Base-by-base conservation (phyloP, 768 basidiomycete species). In the Cystobasidium ongulense region DNA sequence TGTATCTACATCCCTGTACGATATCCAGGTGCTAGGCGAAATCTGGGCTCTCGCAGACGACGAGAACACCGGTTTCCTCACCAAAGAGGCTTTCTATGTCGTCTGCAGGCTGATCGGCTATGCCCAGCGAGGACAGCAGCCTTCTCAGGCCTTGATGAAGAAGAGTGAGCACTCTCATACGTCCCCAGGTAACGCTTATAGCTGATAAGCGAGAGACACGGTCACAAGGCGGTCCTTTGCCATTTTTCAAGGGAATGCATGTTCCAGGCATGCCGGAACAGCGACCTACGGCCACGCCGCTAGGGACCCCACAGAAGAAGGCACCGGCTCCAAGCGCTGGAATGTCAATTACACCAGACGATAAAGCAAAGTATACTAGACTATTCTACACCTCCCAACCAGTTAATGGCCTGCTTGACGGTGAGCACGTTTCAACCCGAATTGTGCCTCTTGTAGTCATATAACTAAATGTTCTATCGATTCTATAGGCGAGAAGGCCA, bases 31-130 rank as follows among this genome's bases (percentile, higher is more conserved):
- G 57, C 87, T 99, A 75, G 91, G 94, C 54, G 91, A 96, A 83
- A 89, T 99, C 76, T 99, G 96, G 95, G 86, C 84, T 74, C 83
- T 98, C 73, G 88, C 92, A 63, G 96, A 99, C 83, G 88, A 90
- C 70, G 88, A 93, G 36, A 94, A 97, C 84, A 90, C 90, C 75
- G 96, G 96, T 1, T 92, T 88, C 83, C 86, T 99, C 67, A 88
- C 92, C 13, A 87, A 86, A 76, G 93, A 91, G 79, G 90, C 90
- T 53, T 90, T 92, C 77, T 88, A 91, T 21, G 84, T 90, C 74
- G 93, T 91, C 31, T 84, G 95, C n/a, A 85, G 96, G 72, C 84
- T 98, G 63, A 92, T 99, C 75, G 92, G 90, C 2, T 90, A 90
- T 85, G 90, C 92, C 1, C 96, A 98, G 84, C 88, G 88, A 77